These are phyloP conservation scores for Brettanomyces nanus DNA, from an alignment of 805 yeast species.

Conservation along the genomic window DNA sequence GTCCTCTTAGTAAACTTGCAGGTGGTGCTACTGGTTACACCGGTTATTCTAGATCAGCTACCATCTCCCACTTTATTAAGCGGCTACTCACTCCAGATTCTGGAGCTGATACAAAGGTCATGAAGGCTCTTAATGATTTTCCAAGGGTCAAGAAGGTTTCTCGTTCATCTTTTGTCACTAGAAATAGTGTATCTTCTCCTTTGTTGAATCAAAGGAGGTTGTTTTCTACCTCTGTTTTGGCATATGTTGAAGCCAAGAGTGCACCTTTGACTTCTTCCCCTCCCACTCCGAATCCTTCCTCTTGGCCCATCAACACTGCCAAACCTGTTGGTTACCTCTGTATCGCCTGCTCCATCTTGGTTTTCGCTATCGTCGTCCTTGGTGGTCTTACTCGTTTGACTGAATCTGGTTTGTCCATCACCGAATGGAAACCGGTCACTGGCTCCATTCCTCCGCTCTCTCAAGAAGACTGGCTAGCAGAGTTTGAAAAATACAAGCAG, in stretches of 20 bases:
- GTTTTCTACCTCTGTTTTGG: slow-evolving; percentile 9
- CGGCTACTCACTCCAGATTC: slow-evolving; percentile 3
- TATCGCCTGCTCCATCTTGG: slow-evolving; percentile 76
- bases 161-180: background rate
- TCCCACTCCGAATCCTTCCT: slow-evolving; percentile 4
- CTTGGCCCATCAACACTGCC: slow-evolving; percentile 38
- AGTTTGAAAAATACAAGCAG: slow-evolving; percentile 69
- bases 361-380: slow-evolving; percentile 90
- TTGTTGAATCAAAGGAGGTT: slow-evolving; percentile 7
- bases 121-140: background rate
- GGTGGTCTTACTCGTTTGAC: slow-evolving; percentile 96
- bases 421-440: slow-evolving; percentile 98
- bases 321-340: slow-evolving; percentile 80
- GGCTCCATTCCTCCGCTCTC: slow-evolving; percentile 87
- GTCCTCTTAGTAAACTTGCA: too few relatives aligned
- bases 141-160: too few relatives aligned
- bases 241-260: slow-evolving; percentile 4
- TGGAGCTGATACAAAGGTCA: background rate
- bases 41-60: slow-evolving; percentile 2
- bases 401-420: slow-evolving; percentile 91
- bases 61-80: slow-evolving; percentile 2
- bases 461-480: slow-evolving; percentile 77
- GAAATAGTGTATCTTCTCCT: background rate
- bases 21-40: background rate
- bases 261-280: slow-evolving; percentile 3